Conservation (phyloP, 805 yeast species). For the Yarrowia sp. region DNA sequence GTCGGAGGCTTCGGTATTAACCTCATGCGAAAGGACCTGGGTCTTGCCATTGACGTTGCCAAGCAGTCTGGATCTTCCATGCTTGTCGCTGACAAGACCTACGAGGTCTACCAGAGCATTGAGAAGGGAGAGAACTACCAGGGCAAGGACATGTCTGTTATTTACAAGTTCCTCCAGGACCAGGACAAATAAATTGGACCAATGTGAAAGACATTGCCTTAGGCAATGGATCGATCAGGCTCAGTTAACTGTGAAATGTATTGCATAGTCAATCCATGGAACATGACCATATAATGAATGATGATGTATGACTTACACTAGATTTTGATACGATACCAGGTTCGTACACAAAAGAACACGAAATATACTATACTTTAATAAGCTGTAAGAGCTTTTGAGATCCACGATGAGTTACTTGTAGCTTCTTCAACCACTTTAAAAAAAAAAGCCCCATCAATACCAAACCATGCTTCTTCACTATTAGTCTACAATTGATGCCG, state of each 20-base stretch:
- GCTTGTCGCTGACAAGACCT: slow-evolving; percentile 32
- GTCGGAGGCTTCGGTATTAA: slow-evolving; percentile 46
- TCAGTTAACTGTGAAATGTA: too few species aligned
- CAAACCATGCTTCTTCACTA: too few species aligned
- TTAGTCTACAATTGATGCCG: too few species aligned
- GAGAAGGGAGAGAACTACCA: slow-evolving; percentile 26
- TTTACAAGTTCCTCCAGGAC: slow-evolving; percentile 33
- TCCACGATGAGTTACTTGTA: too few species aligned
- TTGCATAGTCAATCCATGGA: background rate
- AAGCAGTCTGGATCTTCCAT: slow-evolving; percentile 29
- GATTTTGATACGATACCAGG: too few species aligned
- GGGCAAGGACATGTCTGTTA: slow-evolving; percentile 34
- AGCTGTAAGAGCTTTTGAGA: too few species aligned
- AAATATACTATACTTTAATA: too few species aligned
- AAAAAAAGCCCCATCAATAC: too few species aligned
- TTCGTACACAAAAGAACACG: too few species aligned
- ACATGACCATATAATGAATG: background rate
- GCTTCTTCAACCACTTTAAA: too few species aligned
- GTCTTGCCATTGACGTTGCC: slow-evolving; percentile 37
- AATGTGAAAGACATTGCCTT: too few species aligned
- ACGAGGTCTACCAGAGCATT: slow-evolving; percentile 32
- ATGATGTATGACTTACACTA: background rate
- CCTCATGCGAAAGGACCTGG: slow-evolving; percentile 43
- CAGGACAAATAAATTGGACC: background rate
- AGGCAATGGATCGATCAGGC: too few species aligned